These are phyloP conservation scores for Nasturtium officinale DNA, from an alignment of 345 rosid genomes.

Conservation along the genomic window DNA sequence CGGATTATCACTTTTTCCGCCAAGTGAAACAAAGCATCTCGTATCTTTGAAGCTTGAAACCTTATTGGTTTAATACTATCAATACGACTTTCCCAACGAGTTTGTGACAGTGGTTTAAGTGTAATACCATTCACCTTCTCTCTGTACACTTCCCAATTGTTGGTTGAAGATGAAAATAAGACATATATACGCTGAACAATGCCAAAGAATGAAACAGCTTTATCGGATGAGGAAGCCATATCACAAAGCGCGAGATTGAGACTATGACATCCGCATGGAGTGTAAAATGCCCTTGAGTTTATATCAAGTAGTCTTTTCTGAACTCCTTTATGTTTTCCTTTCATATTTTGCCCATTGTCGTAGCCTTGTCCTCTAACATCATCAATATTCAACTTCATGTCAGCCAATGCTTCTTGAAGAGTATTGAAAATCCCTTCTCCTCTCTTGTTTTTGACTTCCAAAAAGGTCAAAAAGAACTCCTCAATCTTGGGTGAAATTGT, in stretches of 20 bases:
- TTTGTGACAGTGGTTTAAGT: neutral
- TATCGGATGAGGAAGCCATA: too few species aligned
- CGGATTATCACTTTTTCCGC: slow-evolving; percentile 1
- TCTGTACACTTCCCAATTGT: slow-evolving; percentile 2
- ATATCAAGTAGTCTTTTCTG: too few species aligned
- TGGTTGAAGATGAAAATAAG: neutral
- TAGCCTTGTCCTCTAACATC: too few species aligned
- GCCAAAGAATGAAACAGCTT: too few species aligned
- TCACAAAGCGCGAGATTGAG: too few species aligned
- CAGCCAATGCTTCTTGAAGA: neutral
- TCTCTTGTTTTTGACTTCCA: neutral
- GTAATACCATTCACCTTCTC: neutral
- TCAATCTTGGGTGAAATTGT: neutral
- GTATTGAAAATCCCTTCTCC: neutral
- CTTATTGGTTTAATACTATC: slow-evolving; percentile 3
- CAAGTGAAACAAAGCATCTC: neutral
- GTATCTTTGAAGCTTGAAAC: slow-evolving; percentile 8
- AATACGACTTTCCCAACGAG: neutral
- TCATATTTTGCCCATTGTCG: too few species aligned
- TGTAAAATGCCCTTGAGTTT: too few species aligned
- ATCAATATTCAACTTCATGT: too few species aligned
- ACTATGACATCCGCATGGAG: too few species aligned
- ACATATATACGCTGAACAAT: too few species aligned
- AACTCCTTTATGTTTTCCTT: too few species aligned
- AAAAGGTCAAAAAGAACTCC: neutral